Percentiles rank a stretch among this genome's conserved stretches.
These are phyloP conservation scores for Naganishia albida DNA, from an alignment of 1,284 basidiomycete genomes.

Conservation along the genomic window DNA sequence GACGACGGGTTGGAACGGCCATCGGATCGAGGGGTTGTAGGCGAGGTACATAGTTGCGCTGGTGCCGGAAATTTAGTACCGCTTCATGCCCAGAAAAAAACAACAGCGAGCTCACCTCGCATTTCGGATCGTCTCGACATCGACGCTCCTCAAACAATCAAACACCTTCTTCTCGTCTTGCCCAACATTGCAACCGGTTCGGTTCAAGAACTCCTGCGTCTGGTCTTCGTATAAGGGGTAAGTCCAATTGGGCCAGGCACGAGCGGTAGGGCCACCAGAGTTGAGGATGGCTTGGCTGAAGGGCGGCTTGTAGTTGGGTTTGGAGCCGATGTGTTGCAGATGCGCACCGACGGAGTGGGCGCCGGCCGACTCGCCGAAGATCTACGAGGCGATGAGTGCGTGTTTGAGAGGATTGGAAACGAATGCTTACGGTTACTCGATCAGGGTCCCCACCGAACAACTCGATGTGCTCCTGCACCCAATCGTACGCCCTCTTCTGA, in stretches of 20 bases:
- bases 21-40: slow-evolving; percentile 15
- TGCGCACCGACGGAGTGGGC: slow-evolving; percentile 28
- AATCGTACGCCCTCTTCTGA: slow-evolving; percentile 46
- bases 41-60: neutral
- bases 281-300: slow-evolving; percentile 26
- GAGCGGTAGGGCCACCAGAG: slow-evolving; percentile 23
- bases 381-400: neutral
- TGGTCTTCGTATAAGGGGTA: slow-evolving; percentile 25
- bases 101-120: slow-evolving; percentile 4
- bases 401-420: neutral
- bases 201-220: slow-evolving; percentile 17
- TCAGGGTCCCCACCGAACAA: slow-evolving; percentile 49
- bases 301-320: slow-evolving; percentile 18
- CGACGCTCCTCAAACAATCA: slow-evolving; percentile 13
- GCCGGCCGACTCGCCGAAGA: slow-evolving; percentile 26
- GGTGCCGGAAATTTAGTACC: neutral
- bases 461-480: slow-evolving; percentile 46
- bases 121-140: slow-evolving; percentile 15
- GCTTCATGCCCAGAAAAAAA: neutral
- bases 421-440: slow-evolving; percentile 46
- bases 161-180: slow-evolving; percentile 17
- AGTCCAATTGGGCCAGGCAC: slow-evolving; percentile 28
- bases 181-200: slow-evolving; percentile 15
- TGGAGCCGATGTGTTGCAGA: slow-evolving; percentile 21
- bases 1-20: slow-evolving; percentile 31